Base-by-base conservation (phyloP, 2,329 filamentous ascomycete species). In the Colletotrichum sp. region DNA sequence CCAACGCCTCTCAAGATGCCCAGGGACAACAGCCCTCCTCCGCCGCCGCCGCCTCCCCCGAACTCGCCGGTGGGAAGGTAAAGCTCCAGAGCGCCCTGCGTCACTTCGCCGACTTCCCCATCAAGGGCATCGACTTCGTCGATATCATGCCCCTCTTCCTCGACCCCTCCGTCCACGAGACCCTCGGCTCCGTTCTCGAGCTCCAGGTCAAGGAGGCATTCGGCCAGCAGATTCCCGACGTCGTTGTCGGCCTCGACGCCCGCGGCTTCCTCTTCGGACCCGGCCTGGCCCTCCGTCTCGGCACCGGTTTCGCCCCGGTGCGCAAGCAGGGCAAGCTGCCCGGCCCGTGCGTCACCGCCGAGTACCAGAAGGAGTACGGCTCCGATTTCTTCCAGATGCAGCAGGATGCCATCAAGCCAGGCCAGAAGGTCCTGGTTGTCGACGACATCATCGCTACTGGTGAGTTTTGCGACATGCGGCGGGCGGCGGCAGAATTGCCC, bases 361-460 rank as follows among this genome's bases (percentile, higher is more conserved):
- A 91, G 80, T 99, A 95, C 86, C 89, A 96, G 86, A 99, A 99
- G 90, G 97, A 99, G 87, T 99, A 99, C 83, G 97, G 97, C 78
- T 91, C 93, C 86, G 97, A 99, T 85, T 93, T 93, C 84, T 99
- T 99, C 89, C 95, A 99, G 90, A 98, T 99, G 89, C 97, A 99
- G 89, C 89, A 91, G 79, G 96, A 94, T 85, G 93, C 94, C 60
- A 93, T 99, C 82, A 93, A 94, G 87, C 90, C 92, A 68, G 96
- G 96, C 44, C 95, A 98, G 88, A 96, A 94, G 85, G 96, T 98
- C 74, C 88, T 99, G 78, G 91, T 99, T 79, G 96, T 99, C 36
- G 97, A 99, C 86, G 97, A 99, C 85, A 98, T 99, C 83, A 99
- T 99, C 88, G 97, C 97, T 73, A 99, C 97, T 79, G 96, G 96